Base-by-base conservation (phyloP, 177 flowering plant species). In the Vitis hybrid region DNA sequence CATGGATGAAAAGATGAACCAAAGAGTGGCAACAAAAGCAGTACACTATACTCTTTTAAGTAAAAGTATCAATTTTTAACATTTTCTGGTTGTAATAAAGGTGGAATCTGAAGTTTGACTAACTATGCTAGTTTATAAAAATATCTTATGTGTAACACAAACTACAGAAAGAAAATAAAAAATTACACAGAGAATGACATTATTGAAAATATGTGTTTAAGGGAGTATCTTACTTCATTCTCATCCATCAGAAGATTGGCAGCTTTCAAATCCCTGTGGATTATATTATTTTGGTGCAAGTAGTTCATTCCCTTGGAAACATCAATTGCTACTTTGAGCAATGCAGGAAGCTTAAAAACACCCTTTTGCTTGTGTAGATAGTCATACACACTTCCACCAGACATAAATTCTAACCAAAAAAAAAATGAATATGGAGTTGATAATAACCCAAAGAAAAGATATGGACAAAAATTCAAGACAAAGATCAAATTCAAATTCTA, bases 241-340 rank as follows among this genome's bases (percentile, higher is more conserved):
- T 96, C 99, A 81, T 96, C 98, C 99, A 96, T 93, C 64, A 96
- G 80, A 75, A 96, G 97, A 82, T 96, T 96, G 68, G 99, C 97
- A 72, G 98, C 93, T 81, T 96, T 96, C 80, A 96, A 74, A 79
- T 96, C 99, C 71, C 99, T 81, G 78, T 96, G 99, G 51, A 96
- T 89, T 73, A 96, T 96, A 75, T 96, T 94, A 74, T 92, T 93
- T 77, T 94, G 98, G 80, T 96, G 99, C 84, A 96, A 83, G 77
- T 96, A 96, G 79, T 85, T 91, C 99, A 96, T 96, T 76, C 99
- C 99, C 80, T 89, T 96, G 27, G 94, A 86, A 75, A 96, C 82
- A 81, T 96, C 99, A 73, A 89, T 84, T 35, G 95, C 94, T 40
- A 91, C 98, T 86, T 88, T 93, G 52, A 94, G 86, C 57, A 96